These are phyloP conservation scores for Naganishia vishniacii DNA, from an alignment of 768 basidiomycete genomes.

Conservation along the genomic window DNA sequence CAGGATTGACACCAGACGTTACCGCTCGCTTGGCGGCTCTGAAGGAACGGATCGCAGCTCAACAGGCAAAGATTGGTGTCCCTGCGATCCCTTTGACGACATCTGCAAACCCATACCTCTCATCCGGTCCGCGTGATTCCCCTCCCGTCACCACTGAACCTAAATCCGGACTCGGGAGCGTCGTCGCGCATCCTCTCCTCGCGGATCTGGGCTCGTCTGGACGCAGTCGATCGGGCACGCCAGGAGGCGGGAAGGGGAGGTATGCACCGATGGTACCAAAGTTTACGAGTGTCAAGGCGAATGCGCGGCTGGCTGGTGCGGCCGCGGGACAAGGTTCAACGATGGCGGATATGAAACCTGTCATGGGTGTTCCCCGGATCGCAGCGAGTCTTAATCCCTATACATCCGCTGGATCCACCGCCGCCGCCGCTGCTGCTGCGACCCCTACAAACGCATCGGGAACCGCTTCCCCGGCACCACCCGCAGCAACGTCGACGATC, in stretches of 20 bases:
- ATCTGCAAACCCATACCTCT: slow-evolving; percentile 60
- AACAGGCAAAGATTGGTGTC: slow-evolving; percentile 57
- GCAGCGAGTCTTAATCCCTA: slow-evolving; percentile 65
- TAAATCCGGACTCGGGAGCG: slow-evolving; percentile 29
- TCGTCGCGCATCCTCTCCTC: slow-evolving; percentile 14
- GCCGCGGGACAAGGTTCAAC: slow-evolving; percentile 42
- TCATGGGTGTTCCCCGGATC: slow-evolving; percentile 46
- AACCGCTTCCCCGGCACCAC: slow-evolving; percentile 43
- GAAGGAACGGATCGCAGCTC: slow-evolving; percentile 73
- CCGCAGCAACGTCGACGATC: not conserved
- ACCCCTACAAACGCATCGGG: too few species aligned
- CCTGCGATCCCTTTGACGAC: not conserved
- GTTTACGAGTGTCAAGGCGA: slow-evolving; percentile 86
- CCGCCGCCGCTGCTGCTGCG: slow-evolving; percentile 24
- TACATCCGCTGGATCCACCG: slow-evolving; percentile 51
- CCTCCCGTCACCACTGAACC: slow-evolving; percentile 34
- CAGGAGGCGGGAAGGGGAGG: slow-evolving; percentile 59
- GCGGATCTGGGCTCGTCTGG: not conserved
- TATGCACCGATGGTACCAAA: slow-evolving; percentile 98
- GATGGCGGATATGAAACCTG: slow-evolving; percentile 13
- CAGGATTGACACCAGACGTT: slow-evolving; percentile 55
- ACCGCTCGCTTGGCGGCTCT: slow-evolving; percentile 74
- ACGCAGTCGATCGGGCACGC: not conserved
- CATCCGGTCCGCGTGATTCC: slow-evolving; percentile 24
- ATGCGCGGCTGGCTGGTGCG: slow-evolving; percentile 32